Evolutionary conservation across 257 asterid genomes (phyloP), one percentile per base, ranked within the genome.

Genomic region (Dorcoceras hygrometricum): DNA sequence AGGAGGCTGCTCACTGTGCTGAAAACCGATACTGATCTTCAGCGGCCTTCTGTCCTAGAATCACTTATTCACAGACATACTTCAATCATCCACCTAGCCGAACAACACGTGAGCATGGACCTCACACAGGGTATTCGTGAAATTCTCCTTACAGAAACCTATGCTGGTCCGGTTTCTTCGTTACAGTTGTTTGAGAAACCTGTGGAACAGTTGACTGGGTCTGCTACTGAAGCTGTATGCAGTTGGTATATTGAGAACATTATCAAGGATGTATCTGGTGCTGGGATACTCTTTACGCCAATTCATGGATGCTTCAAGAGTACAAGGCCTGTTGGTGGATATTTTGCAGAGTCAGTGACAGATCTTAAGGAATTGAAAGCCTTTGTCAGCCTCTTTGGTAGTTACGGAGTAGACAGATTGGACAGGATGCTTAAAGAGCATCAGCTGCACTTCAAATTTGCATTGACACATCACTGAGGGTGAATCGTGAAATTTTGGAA

Each of bases 51-150:
- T 36, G 89, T 94, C 68, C 79, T 90, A 34, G 96, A 86, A 76
- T 81, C 95, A 51, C 86, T 93, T 62, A 85, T 94, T 59, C 97
- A 65, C 64, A 83, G 99, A 54, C 99, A 94, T 78, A 86, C 90
- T 62, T 73, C 95, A 62, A 90, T 94, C 66, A 82, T 90, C 68
- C 96, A 90, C 84, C 83, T 94, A 60, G 95, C 97, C 7, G 99
- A 94, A 89, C 99, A 94, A 70, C 99, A 94, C 63, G 85, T 94
- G 72, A 94, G 96, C 84, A 94, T 94, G 99, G 97, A 94, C 86
- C 96, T 94, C 54, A 90, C 97, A 57, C 91, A 86, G 73, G 96
- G 99, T 55, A 86, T 90, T 62, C 89, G 97, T 29, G 97, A 94
- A 79, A 87, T 90, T 67, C 82, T 94, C 78, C 97, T 94, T 36